Evolutionary conservation across 1,284 basidiomycete species (phyloP).

Genomic region (Sporisorium scitamineum): DNA sequence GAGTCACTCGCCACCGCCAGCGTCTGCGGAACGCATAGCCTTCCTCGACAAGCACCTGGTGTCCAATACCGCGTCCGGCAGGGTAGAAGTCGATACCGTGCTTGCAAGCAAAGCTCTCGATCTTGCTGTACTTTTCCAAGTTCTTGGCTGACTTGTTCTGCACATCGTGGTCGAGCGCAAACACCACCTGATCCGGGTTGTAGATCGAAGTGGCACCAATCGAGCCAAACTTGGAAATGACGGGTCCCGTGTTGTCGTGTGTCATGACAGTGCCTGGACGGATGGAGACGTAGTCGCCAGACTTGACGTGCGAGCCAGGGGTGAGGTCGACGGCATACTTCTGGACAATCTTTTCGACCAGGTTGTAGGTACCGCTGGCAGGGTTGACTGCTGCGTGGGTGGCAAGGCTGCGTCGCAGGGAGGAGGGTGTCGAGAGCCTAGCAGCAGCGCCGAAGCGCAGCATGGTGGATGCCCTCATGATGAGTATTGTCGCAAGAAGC

Average conservation of each 20-base stretch:
- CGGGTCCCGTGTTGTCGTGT: conserved; percentile 91
- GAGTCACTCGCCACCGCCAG: conserved; percentile 85
- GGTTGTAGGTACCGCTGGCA: conserved; percentile 53
- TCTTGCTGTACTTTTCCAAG: conserved; percentile 89
- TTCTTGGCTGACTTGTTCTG: conserved; percentile 97
- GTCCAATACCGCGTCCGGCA: conserved; percentile 94
- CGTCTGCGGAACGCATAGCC: conserved; percentile 68
- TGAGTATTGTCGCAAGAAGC: background rate
- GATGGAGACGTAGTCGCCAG: conserved; percentile 99
- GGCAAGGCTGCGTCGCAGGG: conserved; percentile 35
- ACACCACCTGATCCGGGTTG: conserved; percentile 87
- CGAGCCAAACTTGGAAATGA: conserved; percentile 90
- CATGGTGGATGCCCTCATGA: conserved; percentile 41
- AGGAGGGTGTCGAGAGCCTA: conserved; percentile 11
- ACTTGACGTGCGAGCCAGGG: conserved; percentile 75
- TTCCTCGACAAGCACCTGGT: conserved; percentile 68
- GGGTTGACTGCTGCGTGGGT: conserved; percentile 42
- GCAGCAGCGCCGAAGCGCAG: conserved; percentile 30
- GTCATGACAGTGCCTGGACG: conserved; percentile 87
- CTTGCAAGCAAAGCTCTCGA: conserved; percentile 88
- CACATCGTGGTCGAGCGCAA: conserved; percentile 97
- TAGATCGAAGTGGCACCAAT: conserved; percentile 89
- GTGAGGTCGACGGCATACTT: conserved; percentile 92
- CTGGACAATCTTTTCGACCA: conserved; percentile 98
- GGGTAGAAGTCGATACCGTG: conserved; percentile 96